A percentile compares a stretch with the other conserved stretches of the same genome.
phyloP scores from a whole-genome alignment of 179 eudicot species.

The Drosera spatulata region DNA sequence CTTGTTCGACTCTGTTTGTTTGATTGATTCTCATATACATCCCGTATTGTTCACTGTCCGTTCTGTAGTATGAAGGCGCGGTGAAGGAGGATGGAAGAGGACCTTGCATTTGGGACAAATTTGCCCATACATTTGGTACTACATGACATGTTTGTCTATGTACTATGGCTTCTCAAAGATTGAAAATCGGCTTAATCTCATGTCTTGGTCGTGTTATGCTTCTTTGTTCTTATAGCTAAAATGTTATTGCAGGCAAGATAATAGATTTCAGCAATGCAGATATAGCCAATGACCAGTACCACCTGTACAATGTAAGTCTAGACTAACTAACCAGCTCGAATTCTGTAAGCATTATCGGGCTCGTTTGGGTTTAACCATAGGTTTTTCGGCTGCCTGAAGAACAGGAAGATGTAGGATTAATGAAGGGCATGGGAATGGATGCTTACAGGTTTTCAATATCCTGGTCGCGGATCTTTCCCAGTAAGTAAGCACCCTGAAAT shows the following conservation, averaged over 20 bases:
- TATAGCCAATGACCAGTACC: constrained; percentile 65
- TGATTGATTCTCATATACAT: too few relatives aligned
- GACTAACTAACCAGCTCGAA: too few relatives aligned
- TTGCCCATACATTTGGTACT: constrained; percentile 61
- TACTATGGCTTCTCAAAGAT: too few relatives aligned
- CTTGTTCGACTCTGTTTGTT: too few relatives aligned
- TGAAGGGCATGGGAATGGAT: constrained; percentile 84
- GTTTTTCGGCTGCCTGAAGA: background rate
- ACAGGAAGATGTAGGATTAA: constrained; percentile 74
- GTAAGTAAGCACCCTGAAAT: too few relatives aligned
- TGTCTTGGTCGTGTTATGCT: too few relatives aligned
- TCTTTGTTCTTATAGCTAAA: background rate
- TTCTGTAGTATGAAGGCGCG: constrained; percentile 84
- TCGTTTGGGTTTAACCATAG: too few relatives aligned
- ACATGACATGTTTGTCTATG: background rate
- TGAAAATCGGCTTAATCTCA: too few relatives aligned
- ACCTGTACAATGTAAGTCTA: constrained; percentile 42
- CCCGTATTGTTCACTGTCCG: too few relatives aligned
- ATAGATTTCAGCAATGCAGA: constrained; percentile 77
- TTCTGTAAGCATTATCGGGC: too few relatives aligned
- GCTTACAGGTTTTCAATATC: constrained; percentile 78
- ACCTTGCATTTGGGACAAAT: constrained; percentile 62
- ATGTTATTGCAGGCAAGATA: constrained; percentile 46
- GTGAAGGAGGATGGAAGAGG: constrained; percentile 91
- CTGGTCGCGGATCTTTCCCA: too few relatives aligned